Evolutionary conservation across 2,329 filamentous ascomycete genomes (phyloP).

Genomic region (Phialophora tarda): DNA sequence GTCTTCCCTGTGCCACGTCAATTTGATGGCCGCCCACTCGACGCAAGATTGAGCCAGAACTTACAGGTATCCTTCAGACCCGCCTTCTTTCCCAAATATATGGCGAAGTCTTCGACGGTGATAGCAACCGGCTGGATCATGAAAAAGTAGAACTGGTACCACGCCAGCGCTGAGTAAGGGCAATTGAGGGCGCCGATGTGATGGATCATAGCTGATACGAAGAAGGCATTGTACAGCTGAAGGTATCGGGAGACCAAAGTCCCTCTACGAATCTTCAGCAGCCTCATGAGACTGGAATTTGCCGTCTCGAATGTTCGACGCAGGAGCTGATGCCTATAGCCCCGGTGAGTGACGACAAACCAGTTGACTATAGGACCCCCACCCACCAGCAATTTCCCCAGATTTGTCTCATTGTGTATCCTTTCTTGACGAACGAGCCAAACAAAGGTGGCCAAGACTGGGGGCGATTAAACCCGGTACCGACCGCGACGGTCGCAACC

Average conservation of each 20-base stretch:
- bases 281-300: slow-evolving; percentile 15
- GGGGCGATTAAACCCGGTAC: slow-evolving; percentile 16
- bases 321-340: slow-evolving; percentile 31
- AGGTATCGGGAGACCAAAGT: slow-evolving; percentile 28
- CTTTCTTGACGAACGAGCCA: slow-evolving; percentile 30
- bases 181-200: slow-evolving; percentile 31
- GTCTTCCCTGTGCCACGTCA: slow-evolving; percentile 24
- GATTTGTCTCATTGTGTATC: slow-evolving; percentile 32
- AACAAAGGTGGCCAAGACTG: slow-evolving; percentile 32
- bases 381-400: slow-evolving; percentile 33
- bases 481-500: slow-evolving; percentile 20
- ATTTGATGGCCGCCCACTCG: neutral
- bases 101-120: slow-evolving; percentile 30
- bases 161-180: slow-evolving; percentile 20
- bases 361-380: neutral
- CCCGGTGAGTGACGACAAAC: slow-evolving; percentile 2
- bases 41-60: neutral
- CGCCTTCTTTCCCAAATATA: slow-evolving; percentile 25
- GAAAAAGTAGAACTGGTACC: slow-evolving; percentile 32
- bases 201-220: slow-evolving; percentile 32
- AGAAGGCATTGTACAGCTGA: slow-evolving; percentile 33
- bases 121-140: slow-evolving; percentile 34
- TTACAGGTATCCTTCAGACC: slow-evolving; percentile 28
- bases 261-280: slow-evolving; percentile 22
- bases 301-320: slow-evolving; percentile 29